These are phyloP conservation scores for Artemisia annua DNA, from an alignment of 129 eudicot genomes.

Conservation along the genomic window DNA sequence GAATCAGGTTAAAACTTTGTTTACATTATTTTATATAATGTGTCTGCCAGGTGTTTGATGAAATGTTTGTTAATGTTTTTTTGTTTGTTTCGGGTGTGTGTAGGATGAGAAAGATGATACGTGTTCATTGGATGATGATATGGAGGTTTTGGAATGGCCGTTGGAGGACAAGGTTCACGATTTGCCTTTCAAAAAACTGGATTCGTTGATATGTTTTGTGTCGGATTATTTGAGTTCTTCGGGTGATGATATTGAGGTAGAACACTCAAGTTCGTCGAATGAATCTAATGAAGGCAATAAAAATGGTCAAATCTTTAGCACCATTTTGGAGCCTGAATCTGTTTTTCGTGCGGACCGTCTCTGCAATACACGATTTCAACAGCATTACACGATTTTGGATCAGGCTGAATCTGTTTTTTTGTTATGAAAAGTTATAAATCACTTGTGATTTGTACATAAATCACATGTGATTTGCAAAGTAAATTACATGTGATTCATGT, in stretches of 20 bases:
- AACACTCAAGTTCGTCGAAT: slow-evolving; percentile 15
- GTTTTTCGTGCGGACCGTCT: slow-evolving; percentile 12
- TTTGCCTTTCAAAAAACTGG: slow-evolving; percentile 16
- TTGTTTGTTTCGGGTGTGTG: too few species aligned
- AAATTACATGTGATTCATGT: too few species aligned
- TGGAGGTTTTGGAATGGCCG: slow-evolving; percentile 34
- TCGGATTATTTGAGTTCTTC: slow-evolving; percentile 22
- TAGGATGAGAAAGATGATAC: too few species aligned
- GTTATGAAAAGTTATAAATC: too few species aligned
- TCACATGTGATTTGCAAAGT: too few species aligned
- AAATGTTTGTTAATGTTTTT: too few species aligned
- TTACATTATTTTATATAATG: too few species aligned
- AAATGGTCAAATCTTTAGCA: slow-evolving; percentile 16
- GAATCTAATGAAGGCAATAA: not conserved
- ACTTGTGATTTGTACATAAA: too few species aligned
- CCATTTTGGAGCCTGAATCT: slow-evolving; percentile 10
- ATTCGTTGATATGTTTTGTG: slow-evolving; percentile 21
- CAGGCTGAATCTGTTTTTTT: too few species aligned
- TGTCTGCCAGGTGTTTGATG: too few species aligned
- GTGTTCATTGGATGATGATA: too few species aligned
- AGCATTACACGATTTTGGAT: not conserved
- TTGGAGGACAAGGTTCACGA: slow-evolving; percentile 20
- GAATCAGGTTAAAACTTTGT: too few species aligned
- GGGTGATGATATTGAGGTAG: slow-evolving; percentile 25
- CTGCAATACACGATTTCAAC: not conserved